Base-by-base conservation (phyloP, 176 grass and related monocot genomes). In the Ampelocalamus luodianensis region DNA sequence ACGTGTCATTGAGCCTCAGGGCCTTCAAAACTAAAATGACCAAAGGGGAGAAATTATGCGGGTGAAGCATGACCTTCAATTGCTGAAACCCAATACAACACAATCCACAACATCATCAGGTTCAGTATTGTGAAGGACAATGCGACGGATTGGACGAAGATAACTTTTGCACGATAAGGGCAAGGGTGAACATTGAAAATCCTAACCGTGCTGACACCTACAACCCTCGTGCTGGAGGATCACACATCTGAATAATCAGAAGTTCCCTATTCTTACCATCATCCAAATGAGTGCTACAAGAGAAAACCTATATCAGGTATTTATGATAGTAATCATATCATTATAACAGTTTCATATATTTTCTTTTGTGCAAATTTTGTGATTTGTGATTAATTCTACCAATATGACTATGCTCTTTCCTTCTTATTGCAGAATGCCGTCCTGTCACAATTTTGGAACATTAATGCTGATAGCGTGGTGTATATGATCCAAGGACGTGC, bases 381-480 rank as follows among this genome's bases (percentile, higher is more conserved):
- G 26, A 26, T 58, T 10, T 1, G 6, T 43, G 17, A 26, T 38
- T 38, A 36, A 44, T 18, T 43, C 4, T 36, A 32, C 6, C 54
- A 50, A 38, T 26, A 3, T 24, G 22, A 60, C 6, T 27, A 10
- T 51, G 0, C 6, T 6, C 14, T 55, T 22, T 59, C n/a, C 29
- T 58, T 73, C 11, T 55, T 48, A 37, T 15, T 71, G 20, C 45
- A 90, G 83, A 86, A 86, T 42, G 61, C 38, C 2, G 1, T 85
- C 1, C 11, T 74, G 5, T 24, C 87, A 42, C 82, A 76, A 15
- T 67, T 60, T 12, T 85, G 82, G 87, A 89, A 79, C 22, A 68
- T 89, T 37, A 75, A 89, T 39, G 82, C 76, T 8, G 82, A 89
- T 18, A 89, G 76, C 7, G 79, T 89, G 36, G 58, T 85, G 34